Percentiles rank a stretch among this genome's conserved stretches.
Conservation (phyloP, 2,329 filamentous ascomycete species). For the Thelonectria rubi region DNA sequence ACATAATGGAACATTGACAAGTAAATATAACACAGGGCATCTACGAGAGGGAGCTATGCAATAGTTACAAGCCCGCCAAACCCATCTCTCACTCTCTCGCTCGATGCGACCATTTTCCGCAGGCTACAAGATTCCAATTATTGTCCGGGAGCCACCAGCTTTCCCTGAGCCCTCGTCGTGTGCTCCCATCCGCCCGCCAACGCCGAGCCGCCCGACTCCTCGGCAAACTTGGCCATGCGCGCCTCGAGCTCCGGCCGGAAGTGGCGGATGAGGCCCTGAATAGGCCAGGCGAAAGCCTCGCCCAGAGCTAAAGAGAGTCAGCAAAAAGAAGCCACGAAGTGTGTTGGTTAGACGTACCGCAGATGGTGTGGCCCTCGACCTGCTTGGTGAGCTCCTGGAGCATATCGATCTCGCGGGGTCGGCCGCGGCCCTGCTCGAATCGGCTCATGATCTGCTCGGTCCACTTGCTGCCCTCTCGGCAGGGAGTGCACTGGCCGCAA, state of each 20-base stretch:
- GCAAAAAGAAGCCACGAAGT: slow-evolving; percentile 18
- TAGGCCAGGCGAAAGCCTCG: slow-evolving; percentile 98
- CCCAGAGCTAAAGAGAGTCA: slow-evolving; percentile 73
- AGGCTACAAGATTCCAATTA: slow-evolving; percentile 56
- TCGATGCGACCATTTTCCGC: slow-evolving; percentile 27
- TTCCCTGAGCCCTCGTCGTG: slow-evolving; percentile 77
- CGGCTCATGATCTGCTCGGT: slow-evolving; percentile 98
- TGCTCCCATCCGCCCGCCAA: slow-evolving; percentile 90
- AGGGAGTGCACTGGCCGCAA: slow-evolving; percentile 99
- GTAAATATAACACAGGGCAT: slow-evolving; percentile 44
- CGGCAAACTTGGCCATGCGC: slow-evolving; percentile 82
- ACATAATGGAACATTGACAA: slow-evolving; percentile 30
- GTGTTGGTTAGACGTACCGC: slow-evolving; percentile 66
- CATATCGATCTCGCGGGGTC: slow-evolving; percentile 97
- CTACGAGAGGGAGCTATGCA: slow-evolving; percentile 42
- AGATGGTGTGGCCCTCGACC: slow-evolving; percentile 99
- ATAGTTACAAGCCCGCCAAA: slow-evolving; percentile 38
- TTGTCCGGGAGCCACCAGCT: slow-evolving; percentile 89
- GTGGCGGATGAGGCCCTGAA: slow-evolving; percentile 97
- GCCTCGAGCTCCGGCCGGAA: slow-evolving; percentile 96
- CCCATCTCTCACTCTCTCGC: slow-evolving; percentile 29
- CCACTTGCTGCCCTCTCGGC: slow-evolving; percentile 98
- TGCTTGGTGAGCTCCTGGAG: slow-evolving; percentile 99
- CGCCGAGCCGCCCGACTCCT: slow-evolving; percentile 75
- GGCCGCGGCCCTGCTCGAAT: slow-evolving; percentile 90